These are phyloP conservation scores for Candida sanyiensis DNA, from an alignment of 805 yeast genomes.

Conservation along the genomic window DNA sequence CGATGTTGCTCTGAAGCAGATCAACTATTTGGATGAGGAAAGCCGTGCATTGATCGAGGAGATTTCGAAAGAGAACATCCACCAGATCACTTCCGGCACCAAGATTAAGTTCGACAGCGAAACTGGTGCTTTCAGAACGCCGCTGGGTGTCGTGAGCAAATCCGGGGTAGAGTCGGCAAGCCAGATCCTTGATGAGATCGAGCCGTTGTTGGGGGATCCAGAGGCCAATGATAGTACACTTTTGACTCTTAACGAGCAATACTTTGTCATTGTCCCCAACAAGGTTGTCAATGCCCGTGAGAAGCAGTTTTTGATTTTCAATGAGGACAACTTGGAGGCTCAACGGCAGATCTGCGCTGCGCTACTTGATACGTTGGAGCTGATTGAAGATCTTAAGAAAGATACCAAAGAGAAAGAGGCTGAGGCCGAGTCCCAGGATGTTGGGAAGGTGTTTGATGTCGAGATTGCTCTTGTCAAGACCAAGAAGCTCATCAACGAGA, in stretches of 20 bases:
- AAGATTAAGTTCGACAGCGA: slow-evolving; percentile 5
- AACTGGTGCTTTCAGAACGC: slow-evolving; percentile 4
- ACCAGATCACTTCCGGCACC: slow-evolving; percentile 3
- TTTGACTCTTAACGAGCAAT: slow-evolving; percentile 3
- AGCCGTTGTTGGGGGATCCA: neutral
- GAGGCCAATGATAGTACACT: slow-evolving; percentile 2
- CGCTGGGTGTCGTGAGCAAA: slow-evolving; percentile 5
- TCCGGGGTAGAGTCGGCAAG: slow-evolving; percentile 5
- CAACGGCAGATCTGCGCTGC: slow-evolving; percentile 5
- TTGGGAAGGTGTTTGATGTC: slow-evolving; percentile 6
- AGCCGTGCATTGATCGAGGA: slow-evolving; percentile 2
- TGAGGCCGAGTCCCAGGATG: slow-evolving; percentile 7
- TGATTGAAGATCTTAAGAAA: slow-evolving; percentile 5
- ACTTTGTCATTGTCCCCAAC: slow-evolving; percentile 8
- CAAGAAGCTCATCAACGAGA: slow-evolving; percentile 1
- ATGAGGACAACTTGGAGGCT: neutral
- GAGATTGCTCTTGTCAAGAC: slow-evolving; percentile 4
- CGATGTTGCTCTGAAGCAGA: slow-evolving; percentile 8
- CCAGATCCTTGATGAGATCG: slow-evolving; percentile 5
- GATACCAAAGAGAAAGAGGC: slow-evolving; percentile 3
- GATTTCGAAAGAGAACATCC: slow-evolving; percentile 5
- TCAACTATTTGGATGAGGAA: slow-evolving; percentile 4
- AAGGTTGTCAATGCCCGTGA: slow-evolving; percentile 5
- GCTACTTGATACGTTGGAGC: slow-evolving; percentile 3
- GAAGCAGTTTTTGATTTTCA: slow-evolving; percentile 3